Percentiles rank a stretch among this genome's conserved stretches.
These are phyloP conservation scores for Cryptococcus sp. DNA, from an alignment of 1,284 basidiomycete genomes.

Conservation along the genomic window DNA sequence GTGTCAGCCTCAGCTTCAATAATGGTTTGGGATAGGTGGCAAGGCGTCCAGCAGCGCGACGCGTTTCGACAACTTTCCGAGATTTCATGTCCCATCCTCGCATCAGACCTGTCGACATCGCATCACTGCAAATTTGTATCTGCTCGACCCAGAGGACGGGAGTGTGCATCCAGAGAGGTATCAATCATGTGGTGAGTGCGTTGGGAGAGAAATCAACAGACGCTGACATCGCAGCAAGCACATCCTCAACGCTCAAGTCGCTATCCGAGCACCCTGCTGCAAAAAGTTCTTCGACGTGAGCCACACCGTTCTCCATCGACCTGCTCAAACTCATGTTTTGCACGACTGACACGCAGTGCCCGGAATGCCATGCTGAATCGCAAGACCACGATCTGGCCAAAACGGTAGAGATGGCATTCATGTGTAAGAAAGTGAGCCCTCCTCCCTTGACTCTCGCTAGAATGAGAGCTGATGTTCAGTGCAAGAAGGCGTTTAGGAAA, in stretches of 20 bases:
- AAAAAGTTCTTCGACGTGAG: slow-evolving; percentile 81
- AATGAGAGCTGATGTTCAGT: slow-evolving; percentile 45
- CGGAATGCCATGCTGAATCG: slow-evolving; percentile 85
- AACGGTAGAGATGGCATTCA: slow-evolving; percentile 84
- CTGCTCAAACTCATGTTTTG: too few relatives aligned
- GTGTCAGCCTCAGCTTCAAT: background rate
- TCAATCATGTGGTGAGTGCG: slow-evolving; percentile 11
- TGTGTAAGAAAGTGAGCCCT: slow-evolving; percentile 72
- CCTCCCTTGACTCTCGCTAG: background rate
- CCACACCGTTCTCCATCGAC: slow-evolving; percentile 2
- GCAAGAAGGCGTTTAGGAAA: slow-evolving; percentile 93
- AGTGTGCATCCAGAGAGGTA: too few relatives aligned
- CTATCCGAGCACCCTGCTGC: slow-evolving; percentile 91
- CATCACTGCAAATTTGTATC: too few relatives aligned
- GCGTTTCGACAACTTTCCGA: too few relatives aligned
- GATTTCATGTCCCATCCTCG: too few relatives aligned
- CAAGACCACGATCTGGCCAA: slow-evolving; percentile 68
- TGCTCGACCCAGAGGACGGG: too few relatives aligned
- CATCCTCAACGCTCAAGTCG: slow-evolving; percentile 85
- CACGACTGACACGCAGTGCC: slow-evolving; percentile 53
- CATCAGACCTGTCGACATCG: too few relatives aligned
- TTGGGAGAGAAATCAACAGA: background rate
- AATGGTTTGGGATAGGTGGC: too few relatives aligned
- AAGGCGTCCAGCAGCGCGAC: too few relatives aligned
- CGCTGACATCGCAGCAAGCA: slow-evolving; percentile 62